phyloP scores from a whole-genome alignment of 2,329 filamentous ascomycete species.

The Penicillium sp. region DNA sequence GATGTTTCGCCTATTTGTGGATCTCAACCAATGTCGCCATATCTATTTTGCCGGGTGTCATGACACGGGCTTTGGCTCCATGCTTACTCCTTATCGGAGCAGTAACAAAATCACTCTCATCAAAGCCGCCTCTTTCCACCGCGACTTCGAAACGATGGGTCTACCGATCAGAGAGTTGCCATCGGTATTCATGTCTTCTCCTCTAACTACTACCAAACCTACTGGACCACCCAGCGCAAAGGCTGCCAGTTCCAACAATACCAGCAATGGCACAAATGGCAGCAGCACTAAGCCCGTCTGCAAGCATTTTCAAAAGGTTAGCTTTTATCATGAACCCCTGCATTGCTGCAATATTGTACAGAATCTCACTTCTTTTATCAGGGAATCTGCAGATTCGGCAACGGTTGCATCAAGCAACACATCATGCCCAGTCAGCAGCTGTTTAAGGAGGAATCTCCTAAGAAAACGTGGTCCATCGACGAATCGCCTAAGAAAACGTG shows the following conservation, averaged over 20 bases:
- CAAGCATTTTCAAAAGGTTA: conserved; percentile 34
- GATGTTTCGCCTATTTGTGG: conserved; percentile 48
- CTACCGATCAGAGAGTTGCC: conserved; percentile 51
- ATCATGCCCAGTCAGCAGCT: conserved; percentile 26
- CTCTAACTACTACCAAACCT: conserved; percentile 25
- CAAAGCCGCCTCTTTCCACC: conserved; percentile 49
- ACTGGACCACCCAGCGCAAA: conserved; percentile 8
- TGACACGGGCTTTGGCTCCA: conserved; percentile 55
- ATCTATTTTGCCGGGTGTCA: conserved; percentile 62
- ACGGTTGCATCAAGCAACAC: conserved; percentile 30
- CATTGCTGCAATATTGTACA: too few species aligned
- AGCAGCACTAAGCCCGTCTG: conserved; percentile 23
- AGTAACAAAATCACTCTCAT: conserved; percentile 54
- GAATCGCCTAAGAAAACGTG: conserved; percentile 16
- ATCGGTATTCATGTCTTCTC: conserved; percentile 49
- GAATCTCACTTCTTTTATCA: conserved; percentile 1
- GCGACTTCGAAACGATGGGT: conserved; percentile 51
- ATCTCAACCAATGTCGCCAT: conserved; percentile 59
- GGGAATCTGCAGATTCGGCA: conserved; percentile 34
- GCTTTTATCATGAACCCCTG: not conserved
- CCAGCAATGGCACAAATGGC: conserved; percentile 3
- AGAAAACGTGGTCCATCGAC: conserved; percentile 12
- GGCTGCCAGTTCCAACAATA: conserved; percentile 4
- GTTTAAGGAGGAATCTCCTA: conserved; percentile 18
- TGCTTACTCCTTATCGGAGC: conserved; percentile 52